Percentiles rank a stretch among this genome's conserved stretches.
phyloP scores from a whole-genome alignment of 1,139 yeast species.

The Saccharomycopsis hybrid region DNA sequence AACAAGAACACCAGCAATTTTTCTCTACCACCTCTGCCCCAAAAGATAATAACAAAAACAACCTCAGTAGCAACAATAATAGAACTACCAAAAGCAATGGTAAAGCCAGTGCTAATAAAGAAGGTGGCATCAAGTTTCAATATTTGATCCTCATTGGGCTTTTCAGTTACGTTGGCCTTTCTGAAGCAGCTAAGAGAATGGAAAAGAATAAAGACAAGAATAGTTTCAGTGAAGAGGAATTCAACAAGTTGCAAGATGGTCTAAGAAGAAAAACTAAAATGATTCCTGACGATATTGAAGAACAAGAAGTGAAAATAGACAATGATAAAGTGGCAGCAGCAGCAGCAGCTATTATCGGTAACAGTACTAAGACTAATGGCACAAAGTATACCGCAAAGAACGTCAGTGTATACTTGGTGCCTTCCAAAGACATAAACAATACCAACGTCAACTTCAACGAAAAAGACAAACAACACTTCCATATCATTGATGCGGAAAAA shows the following conservation, averaged over 20 bases:
- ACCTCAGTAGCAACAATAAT: too few relatives aligned
- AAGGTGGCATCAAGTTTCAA: neutral
- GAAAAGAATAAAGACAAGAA: conserved; percentile 48
- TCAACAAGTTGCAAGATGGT: conserved; percentile 45
- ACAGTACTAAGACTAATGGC: too few relatives aligned
- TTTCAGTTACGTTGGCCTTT: conserved; percentile 48
- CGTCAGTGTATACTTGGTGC: neutral
- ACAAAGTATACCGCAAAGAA: neutral
- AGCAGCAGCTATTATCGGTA: neutral
- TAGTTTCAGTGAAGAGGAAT: conserved; percentile 55
- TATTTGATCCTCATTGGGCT: conserved; percentile 42
- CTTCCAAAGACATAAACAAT: neutral
- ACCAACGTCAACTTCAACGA: neutral
- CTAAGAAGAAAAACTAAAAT: conserved; percentile 48
- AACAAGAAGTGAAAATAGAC: neutral
- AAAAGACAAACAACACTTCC: too few relatives aligned
- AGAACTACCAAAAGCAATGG: neutral
- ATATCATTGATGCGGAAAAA: too few relatives aligned
- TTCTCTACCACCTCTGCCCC: too few relatives aligned
- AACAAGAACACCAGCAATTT: too few relatives aligned
- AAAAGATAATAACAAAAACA: too few relatives aligned
- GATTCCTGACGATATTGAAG: conserved; percentile 25
- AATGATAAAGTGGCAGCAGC: neutral
- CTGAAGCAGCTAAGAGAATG: conserved; percentile 44
- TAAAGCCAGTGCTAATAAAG: neutral